Evolutionary conservation across 1,139 yeast species (phyloP).

Genomic region (Debaryomycetaceae sp.): DNA sequence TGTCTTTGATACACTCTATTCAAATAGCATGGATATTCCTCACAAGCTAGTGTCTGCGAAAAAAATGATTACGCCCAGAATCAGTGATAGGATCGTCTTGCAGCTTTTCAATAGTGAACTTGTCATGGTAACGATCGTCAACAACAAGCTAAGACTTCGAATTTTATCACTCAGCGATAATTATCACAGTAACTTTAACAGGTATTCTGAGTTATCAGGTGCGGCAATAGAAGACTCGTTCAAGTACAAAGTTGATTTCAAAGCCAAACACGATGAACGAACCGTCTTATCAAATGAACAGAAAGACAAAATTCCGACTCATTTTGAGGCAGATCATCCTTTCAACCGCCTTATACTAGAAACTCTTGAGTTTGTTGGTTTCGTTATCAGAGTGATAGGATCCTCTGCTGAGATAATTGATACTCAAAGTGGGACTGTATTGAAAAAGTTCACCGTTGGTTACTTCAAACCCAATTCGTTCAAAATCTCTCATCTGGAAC

Average conservation of each 20-base stretch:
- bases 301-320: not conserved
- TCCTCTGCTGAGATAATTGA: conserved; percentile 65
- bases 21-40: conserved; percentile 6
- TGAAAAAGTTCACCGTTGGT: conserved; percentile 56
- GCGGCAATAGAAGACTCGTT: not conserved
- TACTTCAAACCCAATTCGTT: conserved; percentile 59
- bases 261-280: conserved; percentile 15
- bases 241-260: not conserved
- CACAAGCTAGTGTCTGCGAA: conserved; percentile 46
- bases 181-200: conserved; percentile 34
- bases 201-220: not conserved
- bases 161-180: conserved; percentile 45
- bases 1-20: conserved; percentile 22
- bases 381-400: conserved; percentile 58
- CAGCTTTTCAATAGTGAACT: conserved; percentile 50
- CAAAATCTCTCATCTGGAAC: conserved; percentile 74
- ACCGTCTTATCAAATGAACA: not conserved
- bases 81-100: conserved; percentile 67
- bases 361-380: conserved; percentile 64
- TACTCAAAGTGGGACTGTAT: conserved; percentile 68
- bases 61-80: conserved; percentile 64
- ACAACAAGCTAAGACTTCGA: conserved; percentile 64
- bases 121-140: conserved; percentile 60
- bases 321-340: conserved; percentile 1
- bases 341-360: conserved; percentile 19